Base-by-base conservation (phyloP, 2,329 filamentous ascomycete species). In the Colletotrichum coccodes region DNA sequence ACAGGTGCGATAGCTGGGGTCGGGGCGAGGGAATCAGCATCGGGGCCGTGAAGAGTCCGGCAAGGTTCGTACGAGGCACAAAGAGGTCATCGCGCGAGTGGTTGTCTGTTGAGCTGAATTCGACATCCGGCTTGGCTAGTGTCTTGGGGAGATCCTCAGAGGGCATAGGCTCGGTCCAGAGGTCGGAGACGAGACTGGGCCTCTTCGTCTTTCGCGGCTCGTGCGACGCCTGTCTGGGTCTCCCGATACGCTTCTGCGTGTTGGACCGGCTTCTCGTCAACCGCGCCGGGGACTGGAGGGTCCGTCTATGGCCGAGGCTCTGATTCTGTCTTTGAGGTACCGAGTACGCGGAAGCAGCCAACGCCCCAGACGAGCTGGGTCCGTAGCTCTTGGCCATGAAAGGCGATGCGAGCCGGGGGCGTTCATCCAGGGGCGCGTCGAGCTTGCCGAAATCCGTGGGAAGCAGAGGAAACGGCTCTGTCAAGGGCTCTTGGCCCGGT, bases 331-430 rank as follows among this genome's bases (percentile, higher is more conserved):
- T 76, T 49, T 73, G 73, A 18, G 76, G 70, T 18, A 73, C 74
- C 11, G 81, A 75, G 9, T 75, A 78, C 16, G 83, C 76, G 47
- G 78, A 79, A 8, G 81, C 81, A 4, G 79, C 79, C 7, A 88
- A 76, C 0, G 83, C 82, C 21, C 78, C 81, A 4, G 88, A 89
- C 14, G 88, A 88, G 76, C 86, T 90, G 1, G 88, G 89, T 0
- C 89, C 89, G 71, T 91, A 91, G 72, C 88, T 91, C 70, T 82
- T 85, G 36, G 87, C 83, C 23, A 82, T 79, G 68, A 90, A 89
- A 0, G 88, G 87, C 4, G 88, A 89, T 1, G 83, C 86, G 3
- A 89, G 81, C 4, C 83, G 82, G 12, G 76, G 75, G 52, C 77
- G 77, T 57, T 79, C 77, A 0, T 46, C 49, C 44, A 46, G 54